These are phyloP conservation scores for Scortechinia acanthostroma DNA, from an alignment of 2,329 filamentous ascomycete species.

Conservation along the genomic window DNA sequence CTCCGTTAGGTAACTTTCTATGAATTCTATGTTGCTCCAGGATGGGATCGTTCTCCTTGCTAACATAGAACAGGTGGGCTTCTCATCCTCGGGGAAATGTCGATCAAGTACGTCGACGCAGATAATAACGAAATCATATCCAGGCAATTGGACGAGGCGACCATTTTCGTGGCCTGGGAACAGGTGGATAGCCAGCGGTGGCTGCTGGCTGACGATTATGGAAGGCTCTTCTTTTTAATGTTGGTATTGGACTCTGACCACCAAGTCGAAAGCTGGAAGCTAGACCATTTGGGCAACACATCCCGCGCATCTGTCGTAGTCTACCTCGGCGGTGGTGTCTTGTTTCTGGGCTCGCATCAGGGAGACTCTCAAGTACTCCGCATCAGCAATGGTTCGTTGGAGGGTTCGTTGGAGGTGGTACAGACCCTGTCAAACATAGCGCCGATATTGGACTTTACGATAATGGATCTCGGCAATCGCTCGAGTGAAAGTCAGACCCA, in stretches of 20 bases:
- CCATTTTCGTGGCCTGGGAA: slow-evolving; percentile 87
- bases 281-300: slow-evolving; percentile 58
- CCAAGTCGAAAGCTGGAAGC: slow-evolving; percentile 66
- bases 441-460: slow-evolving; percentile 83
- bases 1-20: slow-evolving; percentile 48
- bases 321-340: slow-evolving; percentile 64
- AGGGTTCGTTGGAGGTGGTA: slow-evolving; percentile 51
- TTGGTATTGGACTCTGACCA: slow-evolving; percentile 58
- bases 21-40: slow-evolving; percentile 52
- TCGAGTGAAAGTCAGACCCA: slow-evolving; percentile 74
- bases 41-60: slow-evolving; percentile 39
- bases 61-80: slow-evolving; percentile 62
- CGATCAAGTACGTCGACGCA: slow-evolving; percentile 79
- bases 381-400: slow-evolving; percentile 39
- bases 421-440: slow-evolving; percentile 80
- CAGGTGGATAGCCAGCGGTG: slow-evolving; percentile 75
- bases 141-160: slow-evolving; percentile 62
- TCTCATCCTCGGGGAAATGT: slow-evolving; percentile 72
- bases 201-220: slow-evolving; percentile 88
- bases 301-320: slow-evolving; percentile 74
- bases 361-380: slow-evolving; percentile 81
- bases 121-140: slow-evolving; percentile 62
- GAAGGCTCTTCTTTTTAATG: slow-evolving; percentile 76
- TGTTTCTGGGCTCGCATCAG: slow-evolving; percentile 88
- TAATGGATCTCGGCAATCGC: slow-evolving; percentile 91